A percentile compares a stretch with the other conserved stretches of the same genome.
Evolutionary conservation across 2,329 filamentous ascomycete genomes (phyloP).

Genomic region (Fusarium sp.): DNA sequence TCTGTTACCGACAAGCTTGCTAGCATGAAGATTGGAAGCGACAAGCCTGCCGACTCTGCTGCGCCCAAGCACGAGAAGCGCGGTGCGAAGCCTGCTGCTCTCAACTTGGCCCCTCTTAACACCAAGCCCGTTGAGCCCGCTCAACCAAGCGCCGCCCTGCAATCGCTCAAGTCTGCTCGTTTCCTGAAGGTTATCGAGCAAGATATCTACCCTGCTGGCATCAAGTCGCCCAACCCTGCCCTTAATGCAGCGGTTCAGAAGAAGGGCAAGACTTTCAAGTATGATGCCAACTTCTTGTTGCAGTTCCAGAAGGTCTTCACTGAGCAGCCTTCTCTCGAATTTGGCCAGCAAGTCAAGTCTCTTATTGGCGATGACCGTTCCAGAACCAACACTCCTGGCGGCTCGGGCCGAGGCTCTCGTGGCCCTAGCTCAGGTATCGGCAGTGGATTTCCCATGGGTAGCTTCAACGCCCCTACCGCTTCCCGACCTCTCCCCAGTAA

Average conservation of each 20-base stretch:
- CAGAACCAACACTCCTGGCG: conserved; percentile 36
- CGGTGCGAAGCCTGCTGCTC: conserved; percentile 79
- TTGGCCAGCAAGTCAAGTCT: conserved; percentile 89
- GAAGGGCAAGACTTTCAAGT: conserved; percentile 88
- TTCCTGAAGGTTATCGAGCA: conserved; percentile 84
- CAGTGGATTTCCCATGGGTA: conserved; percentile 72
- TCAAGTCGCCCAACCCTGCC: conserved; percentile 90
- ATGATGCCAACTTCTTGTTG: conserved; percentile 93
- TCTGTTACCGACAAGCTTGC: conserved; percentile 61
- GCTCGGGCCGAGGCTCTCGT: conserved; percentile 24
- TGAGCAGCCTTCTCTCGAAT: conserved; percentile 94
- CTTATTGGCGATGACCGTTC: conserved; percentile 80
- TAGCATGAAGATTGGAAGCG: conserved; percentile 60
- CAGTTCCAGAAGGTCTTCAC: conserved; percentile 97
- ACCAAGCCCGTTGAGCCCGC: conserved; percentile 88
- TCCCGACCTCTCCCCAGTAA: conserved; percentile 73
- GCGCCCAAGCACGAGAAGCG: conserved; percentile 67
- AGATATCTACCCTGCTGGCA: conserved; percentile 82
- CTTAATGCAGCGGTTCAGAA: conserved; percentile 82
- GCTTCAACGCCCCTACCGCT: conserved; percentile 64
- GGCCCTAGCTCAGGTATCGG: conserved; percentile 40
- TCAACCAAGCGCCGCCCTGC: conserved; percentile 92
- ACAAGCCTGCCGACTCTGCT: conserved; percentile 61
- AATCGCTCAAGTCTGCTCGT: conserved; percentile 89
- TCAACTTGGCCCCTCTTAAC: conserved; percentile 85